phyloP scores from a whole-genome alignment of 106 monocot species.

The Allium cepa region DNA sequence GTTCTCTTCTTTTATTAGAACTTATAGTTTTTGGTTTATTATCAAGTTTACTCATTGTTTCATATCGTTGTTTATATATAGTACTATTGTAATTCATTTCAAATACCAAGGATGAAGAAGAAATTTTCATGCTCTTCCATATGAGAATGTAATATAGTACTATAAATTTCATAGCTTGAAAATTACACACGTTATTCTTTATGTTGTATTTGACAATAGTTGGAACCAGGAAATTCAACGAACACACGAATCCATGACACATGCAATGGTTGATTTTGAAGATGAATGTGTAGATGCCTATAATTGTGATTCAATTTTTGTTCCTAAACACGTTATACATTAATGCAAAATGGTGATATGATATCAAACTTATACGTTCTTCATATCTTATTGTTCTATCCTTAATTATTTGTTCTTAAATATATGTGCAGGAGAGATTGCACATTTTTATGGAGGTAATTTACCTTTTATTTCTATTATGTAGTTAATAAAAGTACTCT shows the following conservation, averaged over 20 bases:
- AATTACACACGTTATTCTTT: slow-evolving; percentile 67
- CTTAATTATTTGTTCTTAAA: neutral
- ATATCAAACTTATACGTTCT: too few relatives aligned
- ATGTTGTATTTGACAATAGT: slow-evolving; percentile 64
- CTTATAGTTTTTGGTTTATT: too few relatives aligned
- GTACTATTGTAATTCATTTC: neutral
- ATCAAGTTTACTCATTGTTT: too few relatives aligned
- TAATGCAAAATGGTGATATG: slow-evolving; percentile 74
- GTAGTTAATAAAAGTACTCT: too few relatives aligned
- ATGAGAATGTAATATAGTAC: neutral
- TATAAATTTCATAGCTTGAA: slow-evolving; percentile 9
- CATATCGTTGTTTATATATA: slow-evolving; percentile 50
- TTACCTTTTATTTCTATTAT: too few relatives aligned
- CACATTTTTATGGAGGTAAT: slow-evolving; percentile 85
- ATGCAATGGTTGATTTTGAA: slow-evolving; percentile 78
- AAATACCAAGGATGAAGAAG: neutral
- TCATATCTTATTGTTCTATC: too few relatives aligned
- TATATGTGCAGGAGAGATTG: slow-evolving; percentile 73
- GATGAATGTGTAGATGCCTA: slow-evolving; percentile 54
- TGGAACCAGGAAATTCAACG: slow-evolving; percentile 45
- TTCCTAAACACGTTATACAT: slow-evolving; percentile 59
- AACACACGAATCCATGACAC: slow-evolving; percentile 68
- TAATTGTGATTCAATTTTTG: slow-evolving; percentile 54
- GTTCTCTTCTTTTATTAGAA: too few relatives aligned
- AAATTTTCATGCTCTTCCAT: neutral